Percentiles rank a stretch among this genome's conserved stretches.
These are phyloP conservation scores for Pilatotrama ljubarskyi DNA, from an alignment of 768 basidiomycete species.

Conservation along the genomic window DNA sequence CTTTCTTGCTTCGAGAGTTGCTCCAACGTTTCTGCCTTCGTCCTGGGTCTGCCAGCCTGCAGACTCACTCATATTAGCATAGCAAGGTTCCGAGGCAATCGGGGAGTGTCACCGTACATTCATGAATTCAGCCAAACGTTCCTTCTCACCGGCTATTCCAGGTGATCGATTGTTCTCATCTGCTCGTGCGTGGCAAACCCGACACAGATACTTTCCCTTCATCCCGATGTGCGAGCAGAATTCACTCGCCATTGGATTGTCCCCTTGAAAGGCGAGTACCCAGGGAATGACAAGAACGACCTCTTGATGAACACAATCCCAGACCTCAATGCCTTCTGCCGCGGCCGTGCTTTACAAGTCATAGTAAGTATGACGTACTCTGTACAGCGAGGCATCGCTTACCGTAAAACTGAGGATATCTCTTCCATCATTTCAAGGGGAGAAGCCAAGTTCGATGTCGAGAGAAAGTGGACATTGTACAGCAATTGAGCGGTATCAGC, in stretches of 20 bases:
- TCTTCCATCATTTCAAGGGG: constrained; percentile 45
- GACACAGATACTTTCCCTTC: constrained; percentile 40
- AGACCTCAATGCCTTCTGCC: neutral
- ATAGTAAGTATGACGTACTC: neutral
- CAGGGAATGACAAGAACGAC: neutral
- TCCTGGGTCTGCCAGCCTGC: constrained; percentile 20
- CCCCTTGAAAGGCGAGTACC: constrained; percentile 31
- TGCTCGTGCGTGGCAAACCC: neutral
- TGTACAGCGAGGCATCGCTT: constrained; percentile 18
- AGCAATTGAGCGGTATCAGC: constrained; percentile 28
- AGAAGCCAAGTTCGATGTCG: constrained; percentile 41
- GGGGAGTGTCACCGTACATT: too few species aligned
- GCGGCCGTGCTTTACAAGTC: neutral
- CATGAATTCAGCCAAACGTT: neutral
- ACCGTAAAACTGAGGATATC: constrained; percentile 30
- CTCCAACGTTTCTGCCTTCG: neutral
- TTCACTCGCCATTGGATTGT: constrained; percentile 48
- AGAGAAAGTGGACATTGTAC: constrained; percentile 42
- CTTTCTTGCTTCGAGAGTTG: neutral
- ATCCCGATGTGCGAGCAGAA: constrained; percentile 46
- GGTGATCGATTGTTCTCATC: neutral
- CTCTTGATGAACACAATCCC: neutral
- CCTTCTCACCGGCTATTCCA: neutral
- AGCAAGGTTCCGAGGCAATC: too few species aligned
- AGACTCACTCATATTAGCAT: too few species aligned